Evolutionary conservation across 257 asterid genomes (phyloP), one percentile per base, ranked within the genome.

Genomic region (Gardenia jasminoides): DNA sequence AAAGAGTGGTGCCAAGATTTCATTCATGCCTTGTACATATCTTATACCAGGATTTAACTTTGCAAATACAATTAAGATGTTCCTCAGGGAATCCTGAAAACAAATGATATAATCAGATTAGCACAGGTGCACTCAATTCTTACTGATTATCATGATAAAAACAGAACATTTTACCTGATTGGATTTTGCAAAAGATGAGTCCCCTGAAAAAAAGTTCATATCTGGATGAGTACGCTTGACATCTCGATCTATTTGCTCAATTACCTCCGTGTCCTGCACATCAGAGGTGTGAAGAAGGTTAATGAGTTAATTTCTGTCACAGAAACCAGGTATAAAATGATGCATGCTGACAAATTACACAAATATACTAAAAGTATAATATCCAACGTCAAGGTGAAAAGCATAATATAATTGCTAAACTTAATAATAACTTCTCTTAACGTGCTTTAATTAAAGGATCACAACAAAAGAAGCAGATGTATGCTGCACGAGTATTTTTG

Each of bases 11-110:
- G 99, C 99, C 87, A 95, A 85, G 70, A 95, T 76, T 90, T 95
- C 99, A 87, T 94, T 94, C 99, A 94, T 94, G 86, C 99, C 99
- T 89, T 94, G 99, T 80, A 95, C 99, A 44, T 95, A 95, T 95
- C 97, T 88, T 87, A 94, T 92, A 80, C 99, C 98, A 52, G 99
- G 99, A 87, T 94, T 94, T 85, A 94, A 83, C 88, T 94, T 94
- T 30, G 99, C 99, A 86, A 89, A 94, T 76, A 94, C 76, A 80
- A 89, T 89, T 86, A 93, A 84, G 82, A 93, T 90, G 83, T 80
- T 83, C 85, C 83, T 88, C 84, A 95, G 84, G 54, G 98, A 88
- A 82, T 90, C 98, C 99, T 95, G 90, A 79, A 84, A 85, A 81
- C 74, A 61, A 80, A 74, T 78, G 39, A 67, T 30, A 39, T 6